Evolutionary conservation across 1,139 yeast genomes (phyloP).

Genomic region (Scheffersomyces illinoinensis): DNA sequence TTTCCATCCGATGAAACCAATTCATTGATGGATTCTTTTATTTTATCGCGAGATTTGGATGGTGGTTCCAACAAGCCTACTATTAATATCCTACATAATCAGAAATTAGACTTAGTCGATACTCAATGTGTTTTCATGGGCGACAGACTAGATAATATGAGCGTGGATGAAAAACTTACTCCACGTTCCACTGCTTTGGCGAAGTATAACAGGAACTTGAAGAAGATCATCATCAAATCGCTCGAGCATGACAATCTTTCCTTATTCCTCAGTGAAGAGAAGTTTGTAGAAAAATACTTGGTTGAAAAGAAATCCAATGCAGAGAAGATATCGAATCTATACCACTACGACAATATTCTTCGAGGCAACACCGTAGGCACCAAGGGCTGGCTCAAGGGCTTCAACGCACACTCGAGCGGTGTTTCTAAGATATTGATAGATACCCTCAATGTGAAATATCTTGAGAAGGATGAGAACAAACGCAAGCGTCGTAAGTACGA

Average conservation of each 20-base stretch:
- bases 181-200: constrained; percentile 33
- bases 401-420: constrained; percentile 12
- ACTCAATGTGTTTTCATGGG: constrained; percentile 11
- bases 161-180: constrained; percentile 17
- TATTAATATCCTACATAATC: constrained; percentile 7
- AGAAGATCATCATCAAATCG: constrained; percentile 26
- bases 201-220: constrained; percentile 27
- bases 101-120: constrained; percentile 6
- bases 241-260: constrained; percentile 20
- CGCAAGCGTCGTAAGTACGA: constrained; percentile 14
- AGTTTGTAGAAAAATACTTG: constrained; percentile 28
- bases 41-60: constrained; percentile 25
- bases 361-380: constrained; percentile 14
- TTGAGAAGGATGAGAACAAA: constrained; percentile 14
- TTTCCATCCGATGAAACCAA: constrained; percentile 10
- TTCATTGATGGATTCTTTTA: constrained; percentile 30
- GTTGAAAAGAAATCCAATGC: constrained; percentile 12
- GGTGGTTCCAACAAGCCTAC: neutral
- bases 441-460: constrained; percentile 19
- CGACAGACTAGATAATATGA: neutral
- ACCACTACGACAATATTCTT: constrained; percentile 33
- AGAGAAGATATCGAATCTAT: constrained; percentile 23
- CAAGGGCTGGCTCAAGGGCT: constrained; percentile 18
- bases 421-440: constrained; percentile 20
- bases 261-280: constrained; percentile 21